Evolutionary conservation across 352 stramenopile genomes (phyloP).

Genomic region (Elongisporangium anandrum): DNA sequence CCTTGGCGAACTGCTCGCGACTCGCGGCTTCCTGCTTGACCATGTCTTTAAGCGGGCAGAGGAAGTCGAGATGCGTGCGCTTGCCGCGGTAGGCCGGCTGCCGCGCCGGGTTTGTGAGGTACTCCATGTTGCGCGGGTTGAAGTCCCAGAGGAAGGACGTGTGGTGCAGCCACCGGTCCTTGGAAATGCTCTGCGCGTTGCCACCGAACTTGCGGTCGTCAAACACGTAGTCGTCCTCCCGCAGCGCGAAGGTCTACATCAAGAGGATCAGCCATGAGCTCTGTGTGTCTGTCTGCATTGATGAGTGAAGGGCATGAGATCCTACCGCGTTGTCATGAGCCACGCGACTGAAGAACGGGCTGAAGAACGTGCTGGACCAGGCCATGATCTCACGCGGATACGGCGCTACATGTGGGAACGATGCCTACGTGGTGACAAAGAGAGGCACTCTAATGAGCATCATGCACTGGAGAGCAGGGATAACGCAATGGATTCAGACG

Average conservation of each 20-base stretch:
- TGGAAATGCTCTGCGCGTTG: conserved; percentile 96
- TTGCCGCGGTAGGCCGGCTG: conserved; percentile 93
- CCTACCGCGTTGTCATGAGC: conserved; percentile 2
- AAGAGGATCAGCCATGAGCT: neutral
- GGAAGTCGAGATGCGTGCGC: conserved; percentile 91
- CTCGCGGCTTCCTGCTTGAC: conserved; percentile 29
- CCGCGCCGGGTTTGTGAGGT: conserved; percentile 92
- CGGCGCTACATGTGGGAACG: conserved; percentile 67
- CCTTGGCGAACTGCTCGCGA: conserved; percentile 36
- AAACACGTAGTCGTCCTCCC: conserved; percentile 97
- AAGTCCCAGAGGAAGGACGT: conserved; percentile 98
- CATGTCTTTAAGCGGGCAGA: conserved; percentile 87
- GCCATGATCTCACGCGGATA: conserved; percentile 93
- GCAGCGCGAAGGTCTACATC: conserved; percentile 80
- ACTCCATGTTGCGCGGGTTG: conserved; percentile 91
- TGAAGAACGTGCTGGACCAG: conserved; percentile 84
- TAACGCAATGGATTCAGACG: conserved; percentile 1
- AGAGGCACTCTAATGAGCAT: neutral
- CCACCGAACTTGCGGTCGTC: conserved; percentile 93
- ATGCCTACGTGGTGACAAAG: conserved; percentile 21
- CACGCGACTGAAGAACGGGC: conserved; percentile 68
- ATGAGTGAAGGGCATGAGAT: neutral
- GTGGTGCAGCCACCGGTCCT: conserved; percentile 95
- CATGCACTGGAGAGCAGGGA: neutral
- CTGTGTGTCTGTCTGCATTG: neutral